Conservation (phyloP, 2,329 filamentous ascomycete genomes). For the Sporothrix variecibatus region DNA sequence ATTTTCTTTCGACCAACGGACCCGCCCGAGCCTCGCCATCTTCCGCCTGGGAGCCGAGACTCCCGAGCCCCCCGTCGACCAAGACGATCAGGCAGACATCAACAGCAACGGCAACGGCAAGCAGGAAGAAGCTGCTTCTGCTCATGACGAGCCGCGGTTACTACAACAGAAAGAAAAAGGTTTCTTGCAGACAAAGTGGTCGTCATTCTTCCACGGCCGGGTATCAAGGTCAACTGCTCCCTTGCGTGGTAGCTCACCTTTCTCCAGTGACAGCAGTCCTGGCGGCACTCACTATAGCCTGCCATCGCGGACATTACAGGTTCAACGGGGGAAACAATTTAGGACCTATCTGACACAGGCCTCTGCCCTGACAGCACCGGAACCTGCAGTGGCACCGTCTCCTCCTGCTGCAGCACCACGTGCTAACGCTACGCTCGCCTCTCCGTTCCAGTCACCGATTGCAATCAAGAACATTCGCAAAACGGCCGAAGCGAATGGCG, state of each 20-base stretch:
- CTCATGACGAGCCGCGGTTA: background rate
- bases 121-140: background rate
- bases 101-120: background rate
- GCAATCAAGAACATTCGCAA: background rate
- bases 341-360: conserved; percentile 44
- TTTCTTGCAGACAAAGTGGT: conserved; percentile 45
- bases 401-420: conserved; percentile 11
- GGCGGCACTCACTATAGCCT: conserved; percentile 31
- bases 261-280: conserved; percentile 37
- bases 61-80: conserved; percentile 26
- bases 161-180: conserved; percentile 18
- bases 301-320: conserved; percentile 38
- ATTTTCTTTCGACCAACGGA: conserved; percentile 41
- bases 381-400: conserved; percentile 19
- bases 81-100: conserved; percentile 14
- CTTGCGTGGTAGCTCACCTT: conserved; percentile 35
- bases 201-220: conserved; percentile 59
- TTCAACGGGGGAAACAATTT: conserved; percentile 33
- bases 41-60: conserved; percentile 28
- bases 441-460: conserved; percentile 22
- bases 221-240: conserved; percentile 36
- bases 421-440: background rate
- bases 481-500: background rate
- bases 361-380: conserved; percentile 33
- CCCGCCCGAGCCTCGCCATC: conserved; percentile 32